A percentile compares a stretch with the other conserved stretches of the same genome.
phyloP scores from a whole-genome alignment of 1,139 yeast species.

The Oligophagozyma castellii region DNA sequence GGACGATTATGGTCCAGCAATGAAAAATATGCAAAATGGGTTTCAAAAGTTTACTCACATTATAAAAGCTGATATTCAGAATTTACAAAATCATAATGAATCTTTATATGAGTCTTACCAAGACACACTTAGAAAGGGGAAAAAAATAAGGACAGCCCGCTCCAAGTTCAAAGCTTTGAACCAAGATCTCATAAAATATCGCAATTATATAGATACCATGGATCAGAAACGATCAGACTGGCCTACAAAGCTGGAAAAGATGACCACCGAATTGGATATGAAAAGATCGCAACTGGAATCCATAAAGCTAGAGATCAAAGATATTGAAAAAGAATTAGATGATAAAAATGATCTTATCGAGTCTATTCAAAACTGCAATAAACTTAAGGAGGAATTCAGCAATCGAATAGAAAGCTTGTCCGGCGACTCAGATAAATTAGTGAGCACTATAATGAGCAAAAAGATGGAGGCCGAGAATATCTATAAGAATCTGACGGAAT shows the following conservation, averaged over 20 bases:
- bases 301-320: constrained; percentile 33
- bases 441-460: constrained; percentile 31
- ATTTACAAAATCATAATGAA: constrained; percentile 29
- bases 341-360: constrained; percentile 46
- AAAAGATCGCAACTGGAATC: constrained; percentile 33
- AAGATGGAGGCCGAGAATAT: constrained; percentile 36
- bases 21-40: constrained; percentile 42
- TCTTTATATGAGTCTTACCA: constrained; percentile 24
- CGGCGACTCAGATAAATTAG: constrained; percentile 29
- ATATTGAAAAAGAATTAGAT: constrained; percentile 35
- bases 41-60: constrained; percentile 35
- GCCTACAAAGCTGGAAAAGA: constrained; percentile 42
- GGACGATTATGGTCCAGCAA: constrained; percentile 44
- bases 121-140: constrained; percentile 26
- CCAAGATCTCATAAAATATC: constrained; percentile 57
- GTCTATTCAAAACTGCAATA: constrained; percentile 48
- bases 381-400: constrained; percentile 38
- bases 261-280: constrained; percentile 38
- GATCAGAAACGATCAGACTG: constrained; percentile 51
- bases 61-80: constrained; percentile 32
- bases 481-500: constrained; percentile 37
- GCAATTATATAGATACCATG: constrained; percentile 57
- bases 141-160: constrained; percentile 33
- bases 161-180: constrained; percentile 52
- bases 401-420: constrained; percentile 40